phyloP scores from a whole-genome alignment of 2,329 filamentous ascomycete species.

The Diaporthe destruens region DNA sequence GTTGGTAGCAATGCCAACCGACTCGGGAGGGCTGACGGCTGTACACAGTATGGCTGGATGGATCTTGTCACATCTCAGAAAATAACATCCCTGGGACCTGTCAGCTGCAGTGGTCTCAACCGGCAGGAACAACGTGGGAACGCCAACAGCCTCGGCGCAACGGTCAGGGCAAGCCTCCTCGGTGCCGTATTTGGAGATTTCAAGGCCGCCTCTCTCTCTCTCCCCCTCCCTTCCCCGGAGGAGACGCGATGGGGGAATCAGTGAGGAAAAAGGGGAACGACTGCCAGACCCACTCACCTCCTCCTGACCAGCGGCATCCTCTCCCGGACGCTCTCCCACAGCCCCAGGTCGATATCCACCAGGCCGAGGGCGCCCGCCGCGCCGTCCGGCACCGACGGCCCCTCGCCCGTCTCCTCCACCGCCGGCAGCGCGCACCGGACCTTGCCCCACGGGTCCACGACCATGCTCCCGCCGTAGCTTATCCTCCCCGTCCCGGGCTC shows the following conservation, averaged over 20 bases:
- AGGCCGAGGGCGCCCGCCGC: conserved; percentile 64
- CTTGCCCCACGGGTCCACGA: conserved; percentile 88
- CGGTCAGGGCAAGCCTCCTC: neutral
- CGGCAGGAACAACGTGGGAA: neutral
- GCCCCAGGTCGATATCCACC: conserved; percentile 65
- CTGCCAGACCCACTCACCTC: conserved; percentile 62
- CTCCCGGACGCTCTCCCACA: conserved; percentile 61
- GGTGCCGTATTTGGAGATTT: neutral
- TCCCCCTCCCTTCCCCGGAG: too few relatives aligned
- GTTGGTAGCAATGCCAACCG: conserved; percentile 1
- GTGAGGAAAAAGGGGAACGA: neutral
- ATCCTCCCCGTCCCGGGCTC: conserved; percentile 64
- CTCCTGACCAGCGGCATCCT: conserved; percentile 66
- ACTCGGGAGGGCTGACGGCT: neutral
- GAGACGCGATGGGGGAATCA: neutral
- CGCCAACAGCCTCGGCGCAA: neutral
- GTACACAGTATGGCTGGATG: neutral
- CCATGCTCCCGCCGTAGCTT: conserved; percentile 89
- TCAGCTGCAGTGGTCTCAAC: conserved; percentile 26
- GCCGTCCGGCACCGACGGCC: conserved; percentile 50
- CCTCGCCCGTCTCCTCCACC: conserved; percentile 61
- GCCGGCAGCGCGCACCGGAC: conserved; percentile 71
- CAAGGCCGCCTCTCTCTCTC: too few relatives aligned
- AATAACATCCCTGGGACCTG: conserved; percentile 37
- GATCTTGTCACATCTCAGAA: conserved; percentile 35